phyloP scores from a whole-genome alignment of 2,329 filamentous ascomycete species.

The Rhynchosporium secalis region DNA sequence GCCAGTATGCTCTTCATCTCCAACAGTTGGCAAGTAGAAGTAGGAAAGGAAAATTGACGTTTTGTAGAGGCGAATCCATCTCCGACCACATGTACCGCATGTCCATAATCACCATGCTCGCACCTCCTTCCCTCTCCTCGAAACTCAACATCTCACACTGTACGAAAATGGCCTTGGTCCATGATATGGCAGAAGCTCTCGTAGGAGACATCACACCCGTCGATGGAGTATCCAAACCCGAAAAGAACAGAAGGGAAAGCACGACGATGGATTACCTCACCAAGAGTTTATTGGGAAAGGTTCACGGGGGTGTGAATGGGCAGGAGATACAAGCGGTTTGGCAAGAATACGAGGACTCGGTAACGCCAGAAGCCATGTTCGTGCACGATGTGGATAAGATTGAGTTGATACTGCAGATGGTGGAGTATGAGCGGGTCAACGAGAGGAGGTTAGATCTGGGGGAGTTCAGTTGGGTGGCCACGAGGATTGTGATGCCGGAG shows the following conservation, averaged over 20 bases:
- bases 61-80: slow-evolving; percentile 76
- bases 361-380: slow-evolving; percentile 81
- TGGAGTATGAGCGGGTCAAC: slow-evolving; percentile 84
- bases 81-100: slow-evolving; percentile 99
- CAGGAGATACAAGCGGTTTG: slow-evolving; percentile 76
- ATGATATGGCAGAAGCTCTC: slow-evolving; percentile 95
- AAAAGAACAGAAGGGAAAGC: slow-evolving; percentile 86
- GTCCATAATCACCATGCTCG: slow-evolving; percentile 93
- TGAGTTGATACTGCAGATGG: slow-evolving; percentile 90
- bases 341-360: slow-evolving; percentile 91
- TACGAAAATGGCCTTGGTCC: slow-evolving; percentile 92
- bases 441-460: slow-evolving; percentile 70
- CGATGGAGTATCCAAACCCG: slow-evolving; percentile 78
- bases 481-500: slow-evolving; percentile 71
- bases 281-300: slow-evolving; percentile 67
- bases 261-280: slow-evolving; percentile 90
- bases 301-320: slow-evolving; percentile 70
- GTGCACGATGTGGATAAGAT: slow-evolving; percentile 98
- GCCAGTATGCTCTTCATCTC: slow-evolving; percentile 44
- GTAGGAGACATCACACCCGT: slow-evolving; percentile 97
- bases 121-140: slow-evolving; percentile 70
- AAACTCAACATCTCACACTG: slow-evolving; percentile 78
- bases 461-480: slow-evolving; percentile 82
- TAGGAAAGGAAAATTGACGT: slow-evolving; percentile 23
- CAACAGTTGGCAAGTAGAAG: neutral